Evolutionary conservation across 2,329 filamentous ascomycete genomes (phyloP).

Genomic region (Aquanectria penicillioides): DNA sequence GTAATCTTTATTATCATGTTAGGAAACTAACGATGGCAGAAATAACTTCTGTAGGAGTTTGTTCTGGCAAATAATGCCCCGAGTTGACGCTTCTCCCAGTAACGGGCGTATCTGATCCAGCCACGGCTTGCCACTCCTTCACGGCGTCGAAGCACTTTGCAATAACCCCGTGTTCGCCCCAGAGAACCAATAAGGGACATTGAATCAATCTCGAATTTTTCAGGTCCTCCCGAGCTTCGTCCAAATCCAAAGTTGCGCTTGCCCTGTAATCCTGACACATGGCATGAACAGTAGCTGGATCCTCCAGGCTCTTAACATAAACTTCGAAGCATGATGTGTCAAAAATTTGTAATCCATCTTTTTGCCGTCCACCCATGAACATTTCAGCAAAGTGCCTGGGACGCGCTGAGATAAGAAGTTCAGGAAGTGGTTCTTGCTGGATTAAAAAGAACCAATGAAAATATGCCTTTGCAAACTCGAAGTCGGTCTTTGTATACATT

Average conservation of each 20-base stretch:
- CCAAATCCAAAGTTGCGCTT: slow-evolving; percentile 61
- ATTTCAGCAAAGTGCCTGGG: slow-evolving; percentile 53
- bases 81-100: slow-evolving; percentile 55
- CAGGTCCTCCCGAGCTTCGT: slow-evolving; percentile 58
- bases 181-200: slow-evolving; percentile 60
- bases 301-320: slow-evolving; percentile 54
- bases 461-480: slow-evolving; percentile 58
- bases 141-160: slow-evolving; percentile 60
- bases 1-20: not conserved
- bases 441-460: slow-evolving; percentile 71
- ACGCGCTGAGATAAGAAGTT: slow-evolving; percentile 54
- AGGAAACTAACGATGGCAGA: slow-evolving; percentile 53
- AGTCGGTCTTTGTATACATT: slow-evolving; percentile 59
- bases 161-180: slow-evolving; percentile 59
- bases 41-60: slow-evolving; percentile 58
- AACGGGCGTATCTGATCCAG: slow-evolving; percentile 46
- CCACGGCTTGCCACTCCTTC: slow-evolving; percentile 61
- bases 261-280: slow-evolving; percentile 68
- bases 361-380: slow-evolving; percentile 54
- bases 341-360: slow-evolving; percentile 48
- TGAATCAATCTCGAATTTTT: slow-evolving; percentile 53
- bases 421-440: slow-evolving; percentile 61
- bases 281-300: slow-evolving; percentile 54
- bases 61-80: slow-evolving; percentile 62
- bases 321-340: slow-evolving; percentile 47